Evolutionary conservation across 176 grass and related monocot species (phyloP).

Genomic region (Ampelocalamus luodianensis): DNA sequence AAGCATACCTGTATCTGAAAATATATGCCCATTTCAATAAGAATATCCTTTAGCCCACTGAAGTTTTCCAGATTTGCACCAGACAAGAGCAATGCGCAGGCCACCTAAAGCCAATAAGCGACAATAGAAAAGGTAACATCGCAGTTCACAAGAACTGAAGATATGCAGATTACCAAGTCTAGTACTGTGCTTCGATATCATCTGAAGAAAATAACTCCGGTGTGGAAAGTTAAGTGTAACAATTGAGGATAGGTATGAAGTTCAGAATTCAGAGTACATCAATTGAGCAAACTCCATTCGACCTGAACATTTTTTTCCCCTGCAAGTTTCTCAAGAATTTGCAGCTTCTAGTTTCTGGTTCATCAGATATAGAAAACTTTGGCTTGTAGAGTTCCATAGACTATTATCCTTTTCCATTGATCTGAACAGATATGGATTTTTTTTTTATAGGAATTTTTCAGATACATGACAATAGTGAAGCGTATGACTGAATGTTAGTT

Average conservation of each 20-base stretch:
- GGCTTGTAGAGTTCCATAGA: not conserved
- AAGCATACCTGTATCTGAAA: constrained; percentile 38
- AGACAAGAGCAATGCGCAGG: constrained; percentile 47
- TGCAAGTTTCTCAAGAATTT: not conserved
- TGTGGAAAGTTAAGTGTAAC: not conserved
- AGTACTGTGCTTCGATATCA: not conserved
- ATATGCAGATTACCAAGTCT: not conserved
- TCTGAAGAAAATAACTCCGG: not conserved
- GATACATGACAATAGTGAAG: not conserved
- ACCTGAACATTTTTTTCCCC: not conserved
- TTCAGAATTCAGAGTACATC: not conserved
- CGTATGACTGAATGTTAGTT: not conserved
- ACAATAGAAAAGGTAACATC: not conserved
- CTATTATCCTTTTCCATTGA: not conserved
- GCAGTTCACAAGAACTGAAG: not conserved
- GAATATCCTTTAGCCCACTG: constrained; percentile 47
- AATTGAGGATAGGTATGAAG: not conserved
- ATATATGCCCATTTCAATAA: constrained; percentile 65
- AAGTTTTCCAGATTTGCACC: constrained; percentile 48
- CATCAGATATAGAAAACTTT: not conserved
- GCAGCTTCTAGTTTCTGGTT: not conserved
- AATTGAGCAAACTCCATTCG: not conserved
- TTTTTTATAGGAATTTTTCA: not conserved
- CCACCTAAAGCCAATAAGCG: constrained; percentile 37
- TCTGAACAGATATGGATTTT: not conserved